A percentile compares a stretch with the other conserved stretches of the same genome.
phyloP scores from a whole-genome alignment of 768 basidiomycete species.

The Gyrodon lividus region DNA sequence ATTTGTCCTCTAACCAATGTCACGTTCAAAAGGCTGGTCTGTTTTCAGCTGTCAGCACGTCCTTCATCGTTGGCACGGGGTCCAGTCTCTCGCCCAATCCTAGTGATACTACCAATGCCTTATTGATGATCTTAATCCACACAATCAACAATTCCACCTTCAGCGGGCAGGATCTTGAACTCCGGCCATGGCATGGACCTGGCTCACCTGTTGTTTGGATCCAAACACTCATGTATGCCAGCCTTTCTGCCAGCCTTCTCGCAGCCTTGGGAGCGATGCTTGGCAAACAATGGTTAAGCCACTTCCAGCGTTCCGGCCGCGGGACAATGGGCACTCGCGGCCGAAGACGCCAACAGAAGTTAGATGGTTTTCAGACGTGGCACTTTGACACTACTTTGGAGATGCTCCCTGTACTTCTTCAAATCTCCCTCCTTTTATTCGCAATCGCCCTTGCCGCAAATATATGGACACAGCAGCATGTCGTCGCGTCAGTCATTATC shows the following conservation, averaged over 20 bases:
- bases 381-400: slow-evolving; percentile 14
- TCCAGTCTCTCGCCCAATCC: slow-evolving; percentile 33
- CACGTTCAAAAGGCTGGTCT: slow-evolving; percentile 34
- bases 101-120: slow-evolving; percentile 22
- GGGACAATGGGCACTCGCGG: slow-evolving; percentile 14
- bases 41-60: slow-evolving; percentile 39
- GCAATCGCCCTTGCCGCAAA: slow-evolving; percentile 12
- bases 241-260: slow-evolving; percentile 19
- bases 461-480: slow-evolving; percentile 12
- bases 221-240: slow-evolving; percentile 21
- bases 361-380: slow-evolving; percentile 18
- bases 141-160: slow-evolving; percentile 13
- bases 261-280: slow-evolving; percentile 23
- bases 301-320: slow-evolving; percentile 9
- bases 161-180: neutral
- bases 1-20: neutral
- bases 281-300: slow-evolving; percentile 16
- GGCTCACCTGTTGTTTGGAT: slow-evolving; percentile 9
- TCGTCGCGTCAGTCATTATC: slow-evolving; percentile 11
- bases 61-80: slow-evolving; percentile 40
- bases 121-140: slow-evolving; percentile 24
- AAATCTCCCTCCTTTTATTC: slow-evolving; percentile 24
- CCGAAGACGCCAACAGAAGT: slow-evolving; percentile 16
- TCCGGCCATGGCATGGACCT: slow-evolving; percentile 20
- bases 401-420: slow-evolving; percentile 17